Percentiles rank a stretch among this genome's conserved stretches.
phyloP scores from a whole-genome alignment of 495 filamentous ascomycete genomes.

The Tuber magnatum region DNA sequence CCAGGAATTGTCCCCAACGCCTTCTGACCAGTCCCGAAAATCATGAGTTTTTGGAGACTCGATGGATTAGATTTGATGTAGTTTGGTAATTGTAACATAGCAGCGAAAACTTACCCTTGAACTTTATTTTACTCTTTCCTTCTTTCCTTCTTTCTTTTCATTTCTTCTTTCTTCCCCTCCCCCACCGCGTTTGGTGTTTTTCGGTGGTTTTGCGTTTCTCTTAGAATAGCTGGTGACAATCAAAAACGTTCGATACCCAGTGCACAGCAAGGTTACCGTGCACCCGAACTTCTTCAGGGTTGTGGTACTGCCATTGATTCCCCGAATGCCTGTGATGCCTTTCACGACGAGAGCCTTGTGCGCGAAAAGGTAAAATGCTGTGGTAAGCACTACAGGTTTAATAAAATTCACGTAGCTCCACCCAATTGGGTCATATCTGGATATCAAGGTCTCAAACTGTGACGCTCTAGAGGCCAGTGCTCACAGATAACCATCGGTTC shows the following conservation, averaged over 20 bases:
- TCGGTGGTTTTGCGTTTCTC: background rate
- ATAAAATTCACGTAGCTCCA: background rate
- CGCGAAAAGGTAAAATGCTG: background rate
- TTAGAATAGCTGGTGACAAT: background rate
- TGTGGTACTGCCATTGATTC: background rate
- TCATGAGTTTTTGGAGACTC: background rate
- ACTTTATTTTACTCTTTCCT: background rate
- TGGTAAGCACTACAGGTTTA: background rate
- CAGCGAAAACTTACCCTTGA: background rate
- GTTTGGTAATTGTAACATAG: background rate
- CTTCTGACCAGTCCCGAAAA: background rate
- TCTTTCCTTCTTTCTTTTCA: background rate
- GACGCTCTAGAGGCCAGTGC: background rate
- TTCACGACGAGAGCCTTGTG: background rate
- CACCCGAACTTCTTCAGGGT: background rate
- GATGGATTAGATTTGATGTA: background rate
- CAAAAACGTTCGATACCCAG: background rate
- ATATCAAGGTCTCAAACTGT: background rate
- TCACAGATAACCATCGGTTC: background rate
- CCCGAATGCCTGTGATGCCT: background rate
- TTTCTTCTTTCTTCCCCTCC: background rate
- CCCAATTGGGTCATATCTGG: background rate
- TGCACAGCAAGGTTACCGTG: background rate
- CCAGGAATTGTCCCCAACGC: background rate
- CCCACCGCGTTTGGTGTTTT: background rate